Evolutionary conservation across 768 basidiomycete genomes (phyloP).

Genomic region (Russula vinacea): DNA sequence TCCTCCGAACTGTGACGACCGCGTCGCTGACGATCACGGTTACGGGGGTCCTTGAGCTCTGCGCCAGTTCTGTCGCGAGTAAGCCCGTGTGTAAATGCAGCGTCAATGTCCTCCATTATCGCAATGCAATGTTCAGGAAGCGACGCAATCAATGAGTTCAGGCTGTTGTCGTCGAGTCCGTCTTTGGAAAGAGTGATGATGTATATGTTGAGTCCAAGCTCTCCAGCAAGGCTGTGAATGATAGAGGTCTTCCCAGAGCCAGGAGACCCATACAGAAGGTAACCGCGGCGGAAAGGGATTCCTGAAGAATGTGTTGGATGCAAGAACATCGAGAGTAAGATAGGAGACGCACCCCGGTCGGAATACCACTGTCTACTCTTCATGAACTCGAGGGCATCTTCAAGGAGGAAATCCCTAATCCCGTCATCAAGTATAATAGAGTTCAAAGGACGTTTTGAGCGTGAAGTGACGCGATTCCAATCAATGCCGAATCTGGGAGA

Average conservation of each 20-base stretch:
- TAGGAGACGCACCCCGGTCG: conserved; percentile 49
- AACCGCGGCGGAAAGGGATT: conserved; percentile 79
- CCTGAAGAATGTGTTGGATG: conserved; percentile 25
- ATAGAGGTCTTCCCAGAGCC: conserved; percentile 79
- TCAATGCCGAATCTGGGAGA: conserved; percentile 32
- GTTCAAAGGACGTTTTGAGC: conserved; percentile 60
- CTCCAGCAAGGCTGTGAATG: conserved; percentile 73
- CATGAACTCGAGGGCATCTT: conserved; percentile 71
- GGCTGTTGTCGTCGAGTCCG: conserved; percentile 59
- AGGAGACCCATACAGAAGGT: conserved; percentile 70
- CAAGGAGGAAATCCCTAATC: conserved; percentile 58
- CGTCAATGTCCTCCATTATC: conserved; percentile 84
- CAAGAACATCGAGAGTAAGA: not conserved
- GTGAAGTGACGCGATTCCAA: conserved; percentile 56
- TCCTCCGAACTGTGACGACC: conserved; percentile 12
- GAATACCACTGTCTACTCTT: conserved; percentile 68
- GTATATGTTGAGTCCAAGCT: conserved; percentile 70
- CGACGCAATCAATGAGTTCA: conserved; percentile 55
- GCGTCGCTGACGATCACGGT: conserved; percentile 35
- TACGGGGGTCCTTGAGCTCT: conserved; percentile 32
- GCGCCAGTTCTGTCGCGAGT: conserved; percentile 36
- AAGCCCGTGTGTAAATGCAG: conserved; percentile 55
- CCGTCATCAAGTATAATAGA: conserved; percentile 74
- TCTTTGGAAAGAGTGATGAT: conserved; percentile 62
- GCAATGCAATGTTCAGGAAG: conserved; percentile 70